Evolutionary conservation across 495 filamentous ascomycete species (phyloP).

Genomic region (Xylaria cubensis): DNA sequence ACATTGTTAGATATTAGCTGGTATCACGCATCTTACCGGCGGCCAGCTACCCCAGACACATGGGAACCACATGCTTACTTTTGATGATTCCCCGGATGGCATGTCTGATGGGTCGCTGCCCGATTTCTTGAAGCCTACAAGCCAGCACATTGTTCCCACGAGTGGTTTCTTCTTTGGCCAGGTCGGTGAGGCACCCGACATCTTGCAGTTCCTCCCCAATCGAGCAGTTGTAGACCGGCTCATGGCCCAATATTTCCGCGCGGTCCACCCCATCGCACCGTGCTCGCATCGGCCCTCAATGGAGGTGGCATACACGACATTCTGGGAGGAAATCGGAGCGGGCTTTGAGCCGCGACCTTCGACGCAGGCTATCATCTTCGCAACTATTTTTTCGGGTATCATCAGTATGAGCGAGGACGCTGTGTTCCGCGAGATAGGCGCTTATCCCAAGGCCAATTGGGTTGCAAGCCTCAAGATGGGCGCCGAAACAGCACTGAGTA

Average conservation of each 20-base stretch:
- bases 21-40: conserved; percentile 28
- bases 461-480: conserved; percentile 66
- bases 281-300: conserved; percentile 70
- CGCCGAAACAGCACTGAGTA: conserved; percentile 67
- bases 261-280: conserved; percentile 70
- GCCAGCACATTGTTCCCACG: conserved; percentile 63
- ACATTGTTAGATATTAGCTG: conserved; percentile 38
- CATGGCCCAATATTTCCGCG: conserved; percentile 67
- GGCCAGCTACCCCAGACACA: conserved; percentile 26
- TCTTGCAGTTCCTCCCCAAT: conserved; percentile 64
- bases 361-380: conserved; percentile 69
- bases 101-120: conserved; percentile 37
- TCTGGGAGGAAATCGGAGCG: conserved; percentile 65
- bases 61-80: conserved; percentile 27
- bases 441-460: conserved; percentile 56
- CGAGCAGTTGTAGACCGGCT: conserved; percentile 59
- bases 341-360: conserved; percentile 66
- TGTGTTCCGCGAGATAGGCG: conserved; percentile 55
- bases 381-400: conserved; percentile 69
- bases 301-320: conserved; percentile 63
- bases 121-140: conserved; percentile 57
- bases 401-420: conserved; percentile 66
- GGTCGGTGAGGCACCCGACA: conserved; percentile 49
- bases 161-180: conserved; percentile 72
- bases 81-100: conserved; percentile 30